These are phyloP conservation scores for Flueggea neowawraea DNA, from an alignment of 441 rosid species.

Conservation along the genomic window DNA sequence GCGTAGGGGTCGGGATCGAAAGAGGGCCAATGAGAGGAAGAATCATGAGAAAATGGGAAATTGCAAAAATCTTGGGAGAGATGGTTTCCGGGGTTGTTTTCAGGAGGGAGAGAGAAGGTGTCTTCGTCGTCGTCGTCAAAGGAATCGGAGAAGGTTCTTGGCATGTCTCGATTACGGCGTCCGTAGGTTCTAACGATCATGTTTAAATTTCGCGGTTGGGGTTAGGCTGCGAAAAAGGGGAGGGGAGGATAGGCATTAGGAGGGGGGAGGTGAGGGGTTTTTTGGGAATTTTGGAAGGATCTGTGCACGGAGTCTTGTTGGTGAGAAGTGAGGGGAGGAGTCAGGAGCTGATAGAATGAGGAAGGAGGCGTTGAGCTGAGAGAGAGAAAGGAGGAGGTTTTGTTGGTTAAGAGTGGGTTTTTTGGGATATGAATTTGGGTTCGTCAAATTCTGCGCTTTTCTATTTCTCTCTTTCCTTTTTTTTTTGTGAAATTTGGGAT, in stretches of 20 bases:
- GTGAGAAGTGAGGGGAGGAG: no score
- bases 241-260: background rate
- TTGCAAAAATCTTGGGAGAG: conserved; percentile 43
- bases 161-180: conserved; percentile 64
- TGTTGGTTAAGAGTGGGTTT: conserved; percentile 2
- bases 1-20: conserved; percentile 33
- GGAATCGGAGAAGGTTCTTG: conserved; percentile 46
- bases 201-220: conserved; percentile 1
- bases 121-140: conserved; percentile 19
- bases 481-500: no score
- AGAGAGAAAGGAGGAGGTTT: conserved; percentile 14
- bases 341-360: background rate
- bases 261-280: conserved; percentile 25
- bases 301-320: no score
- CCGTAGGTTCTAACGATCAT: conserved; percentile 95
- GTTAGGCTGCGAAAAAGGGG: background rate
- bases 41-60: conserved; percentile 63
- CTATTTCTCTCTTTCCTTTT: no score
- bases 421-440: background rate
- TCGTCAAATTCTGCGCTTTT: background rate
- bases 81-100: conserved; percentile 42
- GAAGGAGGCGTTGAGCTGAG: background rate
- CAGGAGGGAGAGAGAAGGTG: conserved; percentile 36
- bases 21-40: conserved; percentile 54
- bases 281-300: conserved; percentile 18